Base-by-base conservation (phyloP, 2,329 filamentous ascomycete genomes). In the Aspergillus phoenicis region DNA sequence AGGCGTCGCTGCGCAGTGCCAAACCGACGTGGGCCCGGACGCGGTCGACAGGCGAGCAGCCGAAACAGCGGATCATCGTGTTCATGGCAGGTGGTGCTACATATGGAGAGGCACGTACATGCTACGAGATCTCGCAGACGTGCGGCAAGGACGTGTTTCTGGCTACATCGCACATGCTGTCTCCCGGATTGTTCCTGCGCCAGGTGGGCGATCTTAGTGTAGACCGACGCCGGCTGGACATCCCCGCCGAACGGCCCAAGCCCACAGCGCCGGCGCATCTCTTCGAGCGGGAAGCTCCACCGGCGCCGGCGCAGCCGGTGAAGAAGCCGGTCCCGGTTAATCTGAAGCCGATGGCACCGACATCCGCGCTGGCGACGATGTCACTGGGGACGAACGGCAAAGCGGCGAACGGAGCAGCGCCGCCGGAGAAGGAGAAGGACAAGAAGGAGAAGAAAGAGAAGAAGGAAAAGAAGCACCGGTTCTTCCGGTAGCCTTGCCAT, bases 81-180 rank as follows among this genome's bases (percentile, higher is more conserved):
- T 98, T 97, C 74, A 89, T 98, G 84, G 95, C 94, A 1, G 95
- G 95, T 52, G 95, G 95, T 48, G 95, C 95, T 20, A 98, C 95
- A 0, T 97, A 94, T 75, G 93, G 91, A 5, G 95, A 99, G 78
- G 85, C 91, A 33, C 87, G 95, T 28, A 85, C 88, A 11, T 99
- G 95, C 78, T 98, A 98, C 74, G 92, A 97, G 70, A 81, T 94
- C 26, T 89, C 91, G 2, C 84, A 88, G 56, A 81, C 87, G 53
- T 87, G 87, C 51, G 87, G 86, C 56, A 87, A 90, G 65, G 95
- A 99, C 68, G 81, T 98, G n/a, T 91, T 96, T 73, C 85, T 99
- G 5, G 87, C 89, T 17, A 95, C 91, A 0, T 93, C 90, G 24
- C 95, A 99, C 73, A 97, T 99, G 93, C 82, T 96, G 51, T 95